Evolutionary conservation across 73 alveolate species (phyloP).

Genomic region (Paramecium pentaurelia): DNA sequence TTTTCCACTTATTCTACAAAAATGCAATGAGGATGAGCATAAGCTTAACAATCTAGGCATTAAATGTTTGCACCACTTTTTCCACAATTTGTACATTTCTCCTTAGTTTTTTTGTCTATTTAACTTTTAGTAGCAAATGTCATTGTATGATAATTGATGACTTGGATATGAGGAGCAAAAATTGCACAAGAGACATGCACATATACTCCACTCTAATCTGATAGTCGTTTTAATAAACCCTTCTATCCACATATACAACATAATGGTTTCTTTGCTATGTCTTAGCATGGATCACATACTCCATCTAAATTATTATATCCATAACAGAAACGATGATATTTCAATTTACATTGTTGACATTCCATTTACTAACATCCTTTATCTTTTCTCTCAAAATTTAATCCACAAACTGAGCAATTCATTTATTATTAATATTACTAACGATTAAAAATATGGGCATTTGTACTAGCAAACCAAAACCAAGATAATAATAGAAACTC

Average conservation of each 20-base stretch:
- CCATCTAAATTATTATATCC: background rate
- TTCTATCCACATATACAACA: conserved; percentile 42
- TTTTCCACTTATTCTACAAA: background rate
- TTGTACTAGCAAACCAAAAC: conserved; percentile 38
- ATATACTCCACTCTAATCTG: conserved; percentile 1
- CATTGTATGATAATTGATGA: conserved; percentile 24
- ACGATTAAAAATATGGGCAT: conserved; percentile 29
- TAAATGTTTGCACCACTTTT: conserved; percentile 1
- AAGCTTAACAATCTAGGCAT: conserved; percentile 8
- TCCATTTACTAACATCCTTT: background rate
- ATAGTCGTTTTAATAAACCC: conserved; percentile 5
- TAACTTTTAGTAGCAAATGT: conserved; percentile 14
- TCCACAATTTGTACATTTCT: background rate
- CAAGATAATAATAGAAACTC: background rate
- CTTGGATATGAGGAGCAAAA: background rate
- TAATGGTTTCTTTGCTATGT: background rate
- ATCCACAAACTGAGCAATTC: conserved; percentile 35
- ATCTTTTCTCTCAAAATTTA: background rate
- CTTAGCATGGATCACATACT: conserved; percentile 33
- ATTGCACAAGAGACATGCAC: conserved; percentile 46
- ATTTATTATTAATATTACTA: background rate
- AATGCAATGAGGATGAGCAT: conserved; percentile 45
- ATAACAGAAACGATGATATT: conserved; percentile 23
- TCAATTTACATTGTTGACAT: background rate
- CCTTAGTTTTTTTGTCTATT: conserved; percentile 25